These are phyloP conservation scores for Camelina neglecta DNA, from an alignment of 345 rosid genomes.

Conservation along the genomic window DNA sequence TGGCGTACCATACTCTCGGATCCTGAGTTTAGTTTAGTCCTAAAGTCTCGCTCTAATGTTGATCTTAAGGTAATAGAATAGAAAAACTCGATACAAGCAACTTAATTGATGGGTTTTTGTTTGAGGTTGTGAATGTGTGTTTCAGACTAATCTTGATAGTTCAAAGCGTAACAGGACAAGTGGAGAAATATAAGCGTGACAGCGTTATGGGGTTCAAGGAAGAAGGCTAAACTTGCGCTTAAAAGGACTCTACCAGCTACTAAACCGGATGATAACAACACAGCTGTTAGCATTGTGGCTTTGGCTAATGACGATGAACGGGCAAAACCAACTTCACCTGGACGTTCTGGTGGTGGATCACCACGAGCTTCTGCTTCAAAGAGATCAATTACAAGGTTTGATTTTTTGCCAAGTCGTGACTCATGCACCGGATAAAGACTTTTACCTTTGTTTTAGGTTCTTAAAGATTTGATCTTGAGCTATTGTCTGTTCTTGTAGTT, in stretches of 20 bases:
- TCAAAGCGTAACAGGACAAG: constrained; percentile 68
- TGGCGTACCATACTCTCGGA: constrained; percentile 98
- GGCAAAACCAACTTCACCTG: constrained; percentile 63
- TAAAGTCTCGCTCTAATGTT: constrained; percentile 90
- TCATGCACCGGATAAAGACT: constrained; percentile 13
- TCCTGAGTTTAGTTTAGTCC: constrained; percentile 73
- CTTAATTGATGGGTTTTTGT: not conserved
- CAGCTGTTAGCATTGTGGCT: constrained; percentile 47
- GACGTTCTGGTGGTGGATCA: constrained; percentile 51
- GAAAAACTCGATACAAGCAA: not conserved
- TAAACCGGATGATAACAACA: constrained; percentile 56
- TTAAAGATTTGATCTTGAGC: constrained; percentile 28
- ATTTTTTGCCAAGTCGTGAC: constrained; percentile 18
- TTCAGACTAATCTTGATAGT: constrained; percentile 31
- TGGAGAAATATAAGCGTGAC: constrained; percentile 99
- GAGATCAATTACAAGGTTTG: constrained; percentile 70
- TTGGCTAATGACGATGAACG: constrained; percentile 56
- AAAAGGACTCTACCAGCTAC: constrained; percentile 55
- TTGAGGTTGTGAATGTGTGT: constrained; percentile 20
- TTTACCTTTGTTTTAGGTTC: not conserved
- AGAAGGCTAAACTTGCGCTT: constrained; percentile 82
- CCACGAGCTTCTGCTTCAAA: constrained; percentile 52
- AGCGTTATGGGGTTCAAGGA: constrained; percentile 88
- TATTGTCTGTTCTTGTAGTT: constrained; percentile 53
- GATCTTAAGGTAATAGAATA: constrained; percentile 78